These are phyloP conservation scores for Leishmania martiniquensis DNA, from an alignment of 208 protist genomes.

Conservation along the genomic window DNA sequence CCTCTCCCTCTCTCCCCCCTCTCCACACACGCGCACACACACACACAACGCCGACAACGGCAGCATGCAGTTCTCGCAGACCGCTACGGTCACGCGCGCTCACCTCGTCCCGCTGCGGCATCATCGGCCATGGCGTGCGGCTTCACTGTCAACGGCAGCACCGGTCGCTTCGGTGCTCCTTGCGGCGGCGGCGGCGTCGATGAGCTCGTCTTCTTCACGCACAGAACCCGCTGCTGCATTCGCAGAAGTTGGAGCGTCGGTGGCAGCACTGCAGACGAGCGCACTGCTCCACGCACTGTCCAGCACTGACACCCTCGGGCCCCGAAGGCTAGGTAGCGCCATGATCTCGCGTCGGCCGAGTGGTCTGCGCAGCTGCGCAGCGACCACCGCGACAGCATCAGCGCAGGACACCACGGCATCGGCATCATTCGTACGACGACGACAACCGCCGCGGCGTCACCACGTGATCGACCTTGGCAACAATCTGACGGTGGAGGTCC, in stretches of 20 bases:
- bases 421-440: background rate
- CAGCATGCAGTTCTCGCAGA: background rate
- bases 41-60: background rate
- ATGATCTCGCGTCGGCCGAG: background rate
- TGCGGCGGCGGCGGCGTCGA: background rate
- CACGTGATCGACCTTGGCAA: conserved; percentile 30
- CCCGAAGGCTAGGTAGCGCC: background rate
- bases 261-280: background rate
- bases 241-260: background rate
- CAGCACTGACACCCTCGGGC: background rate
- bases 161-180: background rate
- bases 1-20: no score
- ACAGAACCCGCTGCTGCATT: background rate
- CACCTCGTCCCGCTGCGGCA: background rate
- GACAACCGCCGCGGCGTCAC: background rate
- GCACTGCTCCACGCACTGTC: background rate
- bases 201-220: background rate
- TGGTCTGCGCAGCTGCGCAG: background rate
- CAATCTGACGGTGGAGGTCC: conserved; percentile 11
- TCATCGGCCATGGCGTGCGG: background rate
- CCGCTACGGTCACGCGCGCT: background rate
- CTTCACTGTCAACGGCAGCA: background rate
- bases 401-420: background rate
- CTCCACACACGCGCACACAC: no score
- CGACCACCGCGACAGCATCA: background rate